Conservation (phyloP, 805 yeast species). For the Groenewaldozyma tartarivorans region DNA sequence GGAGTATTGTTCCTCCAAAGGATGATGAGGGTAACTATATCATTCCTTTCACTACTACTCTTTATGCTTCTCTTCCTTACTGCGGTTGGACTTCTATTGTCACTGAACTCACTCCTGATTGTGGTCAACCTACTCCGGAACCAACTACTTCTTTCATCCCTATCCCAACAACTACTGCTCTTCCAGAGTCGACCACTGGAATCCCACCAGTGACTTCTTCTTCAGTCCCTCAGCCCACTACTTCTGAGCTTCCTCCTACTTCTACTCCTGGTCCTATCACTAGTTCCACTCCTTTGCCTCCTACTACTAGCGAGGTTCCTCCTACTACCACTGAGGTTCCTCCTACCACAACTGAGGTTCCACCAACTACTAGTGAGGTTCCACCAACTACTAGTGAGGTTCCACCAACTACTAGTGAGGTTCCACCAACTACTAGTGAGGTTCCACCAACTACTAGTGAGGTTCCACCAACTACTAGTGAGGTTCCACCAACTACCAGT, state of each 20-base stretch:
- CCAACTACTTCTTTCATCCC: slow-evolving; percentile 12
- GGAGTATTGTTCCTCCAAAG: slow-evolving; percentile 20
- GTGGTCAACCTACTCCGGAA: slow-evolving; percentile 16
- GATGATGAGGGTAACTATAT: slow-evolving; percentile 11
- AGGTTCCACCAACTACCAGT: slow-evolving; percentile 16
- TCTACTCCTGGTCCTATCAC: slow-evolving; percentile 7
- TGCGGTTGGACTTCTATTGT: slow-evolving; percentile 37
- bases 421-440: slow-evolving; percentile 9
- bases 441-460: slow-evolving; percentile 6
- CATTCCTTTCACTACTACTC: slow-evolving; percentile 15
- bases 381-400: slow-evolving; percentile 15
- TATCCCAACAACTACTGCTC: slow-evolving; percentile 4
- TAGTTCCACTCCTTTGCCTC: slow-evolving; percentile 7
- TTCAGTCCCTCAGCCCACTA: slow-evolving; percentile 10
- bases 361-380: slow-evolving; percentile 1
- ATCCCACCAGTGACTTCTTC: slow-evolving; percentile 12
- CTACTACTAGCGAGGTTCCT: slow-evolving; percentile 5
- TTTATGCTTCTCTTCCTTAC: slow-evolving; percentile 33
- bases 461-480: slow-evolving; percentile 3
- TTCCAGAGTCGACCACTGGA: slow-evolving; percentile 6
- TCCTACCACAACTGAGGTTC: slow-evolving; percentile 1
- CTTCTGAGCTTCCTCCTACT: slow-evolving; percentile 8
- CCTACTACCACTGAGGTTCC: slow-evolving; percentile 4
- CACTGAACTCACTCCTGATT: slow-evolving; percentile 16
- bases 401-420: slow-evolving; percentile 7